These are phyloP conservation scores for Protomyces pachydermus DNA, from an alignment of 1,139 yeast genomes.

Conservation along the genomic window DNA sequence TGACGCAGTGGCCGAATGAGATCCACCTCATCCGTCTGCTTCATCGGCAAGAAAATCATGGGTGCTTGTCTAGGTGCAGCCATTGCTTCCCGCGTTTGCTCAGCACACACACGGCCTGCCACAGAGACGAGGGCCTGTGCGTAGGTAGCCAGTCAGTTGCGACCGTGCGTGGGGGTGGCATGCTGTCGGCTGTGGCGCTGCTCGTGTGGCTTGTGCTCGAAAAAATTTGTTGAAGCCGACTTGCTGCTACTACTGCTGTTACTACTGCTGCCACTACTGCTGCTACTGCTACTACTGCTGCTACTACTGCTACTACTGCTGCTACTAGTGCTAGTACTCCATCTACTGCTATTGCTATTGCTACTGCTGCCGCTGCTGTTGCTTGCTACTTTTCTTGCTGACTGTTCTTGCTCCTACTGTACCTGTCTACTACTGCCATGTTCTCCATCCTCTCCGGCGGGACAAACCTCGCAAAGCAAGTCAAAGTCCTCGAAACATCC, in stretches of 20 bases:
- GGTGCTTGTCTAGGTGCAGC: slow-evolving; percentile 16
- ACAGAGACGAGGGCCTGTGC: too few species aligned
- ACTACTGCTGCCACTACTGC: too few species aligned
- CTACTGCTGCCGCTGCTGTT: neutral
- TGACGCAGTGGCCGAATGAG: slow-evolving; percentile 61
- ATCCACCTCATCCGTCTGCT: slow-evolving; percentile 57
- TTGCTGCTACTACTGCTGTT: too few species aligned
- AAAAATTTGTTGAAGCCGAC: too few species aligned
- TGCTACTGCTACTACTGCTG: too few species aligned
- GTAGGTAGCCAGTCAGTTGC: too few species aligned
- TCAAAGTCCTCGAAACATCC: neutral
- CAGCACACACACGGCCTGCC: too few species aligned
- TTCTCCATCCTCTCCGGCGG: slow-evolving; percentile 35
- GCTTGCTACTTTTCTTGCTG: neutral
- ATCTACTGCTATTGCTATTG: neutral
- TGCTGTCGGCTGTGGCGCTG: too few species aligned
- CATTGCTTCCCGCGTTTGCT: neutral
- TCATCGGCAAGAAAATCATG: slow-evolving; percentile 42
- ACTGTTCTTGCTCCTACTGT: neutral
- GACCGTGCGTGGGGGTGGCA: too few species aligned
- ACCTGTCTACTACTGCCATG: neutral
- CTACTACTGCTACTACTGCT: too few species aligned
- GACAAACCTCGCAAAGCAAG: slow-evolving; percentile 36
- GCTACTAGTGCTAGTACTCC: neutral
- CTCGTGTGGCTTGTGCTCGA: too few species aligned